Evolutionary conservation across 768 basidiomycete genomes (phyloP).

Genomic region (Suillus fuscotomentosus): DNA sequence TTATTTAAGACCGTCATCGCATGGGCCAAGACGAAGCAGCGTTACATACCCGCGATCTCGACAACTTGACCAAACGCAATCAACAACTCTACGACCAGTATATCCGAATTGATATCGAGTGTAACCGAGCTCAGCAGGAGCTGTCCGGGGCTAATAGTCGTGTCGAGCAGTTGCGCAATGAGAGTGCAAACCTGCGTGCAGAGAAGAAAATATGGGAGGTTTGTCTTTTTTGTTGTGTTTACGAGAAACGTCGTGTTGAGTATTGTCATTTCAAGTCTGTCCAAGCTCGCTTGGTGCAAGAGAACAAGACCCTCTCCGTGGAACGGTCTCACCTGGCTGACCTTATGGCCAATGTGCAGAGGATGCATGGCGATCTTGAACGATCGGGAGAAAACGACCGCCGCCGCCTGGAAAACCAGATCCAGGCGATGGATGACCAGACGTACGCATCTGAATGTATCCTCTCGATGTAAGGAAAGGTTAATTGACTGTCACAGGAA

Average conservation of each 20-base stretch:
- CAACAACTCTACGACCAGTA: slow-evolving; percentile 73
- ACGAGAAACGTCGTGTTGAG: slow-evolving; percentile 2
- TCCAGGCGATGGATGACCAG: slow-evolving; percentile 77
- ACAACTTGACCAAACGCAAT: slow-evolving; percentile 65
- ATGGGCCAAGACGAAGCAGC: slow-evolving; percentile 68
- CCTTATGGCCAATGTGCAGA: slow-evolving; percentile 86
- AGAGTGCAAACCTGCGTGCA: slow-evolving; percentile 83
- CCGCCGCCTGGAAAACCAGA: slow-evolving; percentile 73
- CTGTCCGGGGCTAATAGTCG: slow-evolving; percentile 55
- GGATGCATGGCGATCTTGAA: slow-evolving; percentile 87
- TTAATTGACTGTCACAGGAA: slow-evolving; percentile 44
- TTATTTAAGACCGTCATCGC: slow-evolving; percentile 57
- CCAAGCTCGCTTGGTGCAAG: slow-evolving; percentile 78
- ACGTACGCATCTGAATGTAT: slow-evolving; percentile 45
- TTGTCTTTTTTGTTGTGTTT: slow-evolving; percentile 16
- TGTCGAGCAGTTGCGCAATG: slow-evolving; percentile 79
- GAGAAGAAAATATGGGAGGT: slow-evolving; percentile 97
- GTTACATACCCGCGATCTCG: slow-evolving; percentile 62
- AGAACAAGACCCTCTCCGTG: slow-evolving; percentile 75
- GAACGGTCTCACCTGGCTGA: slow-evolving; percentile 87
- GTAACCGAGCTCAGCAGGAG: slow-evolving; percentile 66
- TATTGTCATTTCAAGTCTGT: slow-evolving; percentile 50
- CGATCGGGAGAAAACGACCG: slow-evolving; percentile 82
- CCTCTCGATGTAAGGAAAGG: background rate
- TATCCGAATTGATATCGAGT: slow-evolving; percentile 73